Conservation (phyloP, 805 yeast genomes). For the Saccharomycopsis sp. region DNA sequence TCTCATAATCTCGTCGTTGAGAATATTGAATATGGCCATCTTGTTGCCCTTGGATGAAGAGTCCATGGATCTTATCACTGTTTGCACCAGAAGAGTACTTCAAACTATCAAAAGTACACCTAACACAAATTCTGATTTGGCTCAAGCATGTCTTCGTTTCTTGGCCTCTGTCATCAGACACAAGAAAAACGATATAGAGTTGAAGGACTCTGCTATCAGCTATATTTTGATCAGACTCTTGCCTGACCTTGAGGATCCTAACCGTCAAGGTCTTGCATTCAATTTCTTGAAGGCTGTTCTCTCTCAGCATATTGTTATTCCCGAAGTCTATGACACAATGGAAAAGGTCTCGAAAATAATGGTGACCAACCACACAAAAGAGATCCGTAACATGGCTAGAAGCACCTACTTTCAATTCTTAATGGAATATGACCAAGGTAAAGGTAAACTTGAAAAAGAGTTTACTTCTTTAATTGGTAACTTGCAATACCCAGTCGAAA, state of each 20-base stretch:
- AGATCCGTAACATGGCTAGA: constrained; percentile 79
- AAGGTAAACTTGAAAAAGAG: constrained; percentile 75
- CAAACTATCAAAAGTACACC: constrained; percentile 69
- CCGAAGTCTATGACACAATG: constrained; percentile 88
- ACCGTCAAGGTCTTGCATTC: constrained; percentile 81
- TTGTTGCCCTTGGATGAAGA: constrained; percentile 55
- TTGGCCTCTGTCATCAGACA: constrained; percentile 67
- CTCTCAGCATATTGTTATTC: constrained; percentile 62
- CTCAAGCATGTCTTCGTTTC: constrained; percentile 73
- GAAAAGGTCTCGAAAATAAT: constrained; percentile 73
- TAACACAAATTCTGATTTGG: constrained; percentile 66
- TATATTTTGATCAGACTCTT: constrained; percentile 64
- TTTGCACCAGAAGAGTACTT: constrained; percentile 54
- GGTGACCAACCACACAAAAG: constrained; percentile 82
- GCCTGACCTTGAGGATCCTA: constrained; percentile 89
- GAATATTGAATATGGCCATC: constrained; percentile 52
- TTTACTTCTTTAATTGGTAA: constrained; percentile 76
- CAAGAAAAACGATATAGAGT: constrained; percentile 47
- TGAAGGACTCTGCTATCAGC: constrained; percentile 67
- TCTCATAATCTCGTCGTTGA: constrained; percentile 62
- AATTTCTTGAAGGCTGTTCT: constrained; percentile 76
- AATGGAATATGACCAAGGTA: constrained; percentile 92
- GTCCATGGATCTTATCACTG: constrained; percentile 41
- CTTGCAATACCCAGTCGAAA: constrained; percentile 73
- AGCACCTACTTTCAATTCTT: constrained; percentile 76